Base-by-base conservation (phyloP, 2,329 filamentous ascomycete species). In the Aspergillus bombycis region DNA sequence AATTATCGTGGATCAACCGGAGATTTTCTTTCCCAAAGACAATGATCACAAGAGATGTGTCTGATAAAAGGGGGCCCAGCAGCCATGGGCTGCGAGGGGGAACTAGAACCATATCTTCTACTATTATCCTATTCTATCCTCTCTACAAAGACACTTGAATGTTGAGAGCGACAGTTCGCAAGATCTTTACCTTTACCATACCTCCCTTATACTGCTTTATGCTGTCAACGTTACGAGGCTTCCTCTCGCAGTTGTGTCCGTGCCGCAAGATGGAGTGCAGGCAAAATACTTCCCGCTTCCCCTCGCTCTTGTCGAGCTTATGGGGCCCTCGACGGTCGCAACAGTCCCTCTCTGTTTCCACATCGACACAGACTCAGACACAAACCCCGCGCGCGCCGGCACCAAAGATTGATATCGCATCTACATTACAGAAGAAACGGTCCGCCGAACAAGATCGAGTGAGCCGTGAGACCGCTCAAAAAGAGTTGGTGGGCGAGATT, bases 221-320 rank as follows among this genome's bases (percentile, higher is more conserved):
- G 56, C 62, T 64, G 34, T 63, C 65, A 26, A 45, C 60, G 55
- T 52, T 59, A 28, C 38, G 59, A 46, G 48, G 57, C 11, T 46
- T 65, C 36, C 58, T 64, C n/a, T 57, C 60, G 16, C 56, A 66
- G 43, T 23, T 67, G 43, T 65, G 53, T 30, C 62, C 64, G 21
- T 58, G 54, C 43, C 60, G 62, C 56, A 68, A 58, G 34, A 68
- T 68, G 66, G 66, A 68, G 45, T 64, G 62, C 58, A 61, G 65
- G 41, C 57, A 59, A 46, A 41, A 63, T n/a, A 60, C 61, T 21
- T 60, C 64, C 19, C 66, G 66, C 4, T 68, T 68, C 53, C 66
- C 66, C 16, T 68, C 61, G 55, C 62, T 66, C 52, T 57, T 65
- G 19, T 61, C 65, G 23, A 62, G 62, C n/a, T 46, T 64, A 41